Evolutionary conservation across 2,329 filamentous ascomycete species (phyloP).

Genomic region (Aureobasidium sp.): DNA sequence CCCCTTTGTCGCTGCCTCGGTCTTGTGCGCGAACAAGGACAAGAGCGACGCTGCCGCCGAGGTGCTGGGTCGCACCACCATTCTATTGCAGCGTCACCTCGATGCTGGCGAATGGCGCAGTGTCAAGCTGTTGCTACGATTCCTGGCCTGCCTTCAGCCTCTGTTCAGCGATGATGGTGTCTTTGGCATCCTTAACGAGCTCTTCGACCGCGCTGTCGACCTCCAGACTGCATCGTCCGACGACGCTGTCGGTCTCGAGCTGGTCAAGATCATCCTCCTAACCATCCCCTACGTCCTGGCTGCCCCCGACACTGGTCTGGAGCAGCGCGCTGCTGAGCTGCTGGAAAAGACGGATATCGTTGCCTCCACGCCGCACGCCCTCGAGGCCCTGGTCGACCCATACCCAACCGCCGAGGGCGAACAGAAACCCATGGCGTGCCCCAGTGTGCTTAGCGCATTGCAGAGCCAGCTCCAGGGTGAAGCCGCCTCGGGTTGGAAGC

Average conservation of each 20-base stretch:
- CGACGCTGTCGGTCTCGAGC: conserved; percentile 70
- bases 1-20: conserved; percentile 81
- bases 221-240: conserved; percentile 88
- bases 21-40: conserved; percentile 69
- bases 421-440: conserved; percentile 53
- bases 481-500: conserved; percentile 63
- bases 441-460: conserved; percentile 70
- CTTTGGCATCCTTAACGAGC: conserved; percentile 74
- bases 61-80: conserved; percentile 56
- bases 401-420: conserved; percentile 54
- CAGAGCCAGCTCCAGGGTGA: conserved; percentile 81
- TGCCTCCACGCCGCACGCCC: conserved; percentile 73
- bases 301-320: conserved; percentile 55
- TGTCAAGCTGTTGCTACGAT: conserved; percentile 82
- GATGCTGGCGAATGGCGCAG: conserved; percentile 74
- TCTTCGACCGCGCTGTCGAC: conserved; percentile 88
- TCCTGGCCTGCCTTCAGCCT: conserved; percentile 77
- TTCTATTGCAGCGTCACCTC: conserved; percentile 58
- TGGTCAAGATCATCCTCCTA: conserved; percentile 92
- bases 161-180: conserved; percentile 76
- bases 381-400: conserved; percentile 80
- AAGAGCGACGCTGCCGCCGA: conserved; percentile 67
- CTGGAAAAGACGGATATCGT: conserved; percentile 95
- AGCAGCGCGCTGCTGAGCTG: conserved; percentile 65
- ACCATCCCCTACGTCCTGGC: conserved; percentile 87